Percentiles rank a stretch among this genome's conserved stretches.
Evolutionary conservation across 2,329 filamentous ascomycete genomes (phyloP).

Genomic region (Fusarium sacchari): DNA sequence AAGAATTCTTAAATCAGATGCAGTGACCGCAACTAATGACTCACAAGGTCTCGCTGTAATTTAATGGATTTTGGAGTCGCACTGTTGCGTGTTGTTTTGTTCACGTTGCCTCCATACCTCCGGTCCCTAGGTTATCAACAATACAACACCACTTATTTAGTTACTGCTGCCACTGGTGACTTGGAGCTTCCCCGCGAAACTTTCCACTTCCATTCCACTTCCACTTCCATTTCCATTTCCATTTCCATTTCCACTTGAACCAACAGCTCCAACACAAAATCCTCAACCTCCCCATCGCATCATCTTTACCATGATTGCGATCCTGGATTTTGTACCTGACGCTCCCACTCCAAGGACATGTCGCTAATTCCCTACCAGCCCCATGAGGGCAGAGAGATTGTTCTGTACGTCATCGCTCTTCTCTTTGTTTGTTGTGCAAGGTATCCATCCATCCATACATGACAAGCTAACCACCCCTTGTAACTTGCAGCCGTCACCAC

Average conservation of each 20-base stretch:
- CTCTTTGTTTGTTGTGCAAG: slow-evolving; percentile 1
- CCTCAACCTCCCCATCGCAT: slow-evolving; percentile 9
- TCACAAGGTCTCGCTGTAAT: not conserved
- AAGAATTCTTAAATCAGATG: not conserved
- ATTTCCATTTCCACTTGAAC: not conserved
- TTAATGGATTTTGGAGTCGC: not conserved
- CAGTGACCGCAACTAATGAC: not conserved
- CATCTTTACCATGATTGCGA: slow-evolving; percentile 37
- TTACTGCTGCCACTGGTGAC: not conserved
- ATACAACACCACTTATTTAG: slow-evolving; percentile 16
- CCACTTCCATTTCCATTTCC: not conserved
- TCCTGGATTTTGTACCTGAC: slow-evolving; percentile 34
- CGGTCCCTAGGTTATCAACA: slow-evolving; percentile 15
- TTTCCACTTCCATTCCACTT: slow-evolving; percentile 7
- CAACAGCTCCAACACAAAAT: slow-evolving; percentile 6
- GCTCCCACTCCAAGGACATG: slow-evolving; percentile 50
- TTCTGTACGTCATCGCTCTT: slow-evolving; percentile 73
- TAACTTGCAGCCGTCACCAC: slow-evolving; percentile 85
- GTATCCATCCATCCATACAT: not conserved
- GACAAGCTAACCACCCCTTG: slow-evolving; percentile 13
- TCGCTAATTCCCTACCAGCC: slow-evolving; percentile 82
- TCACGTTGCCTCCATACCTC: slow-evolving; percentile 2
- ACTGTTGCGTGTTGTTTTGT: slow-evolving; percentile 1
- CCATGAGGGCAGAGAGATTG: slow-evolving; percentile 79
- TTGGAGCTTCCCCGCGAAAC: slow-evolving; percentile 22